phyloP scores from a whole-genome alignment of 2,329 filamentous ascomycete species.

The Penicillium oxalicum region DNA sequence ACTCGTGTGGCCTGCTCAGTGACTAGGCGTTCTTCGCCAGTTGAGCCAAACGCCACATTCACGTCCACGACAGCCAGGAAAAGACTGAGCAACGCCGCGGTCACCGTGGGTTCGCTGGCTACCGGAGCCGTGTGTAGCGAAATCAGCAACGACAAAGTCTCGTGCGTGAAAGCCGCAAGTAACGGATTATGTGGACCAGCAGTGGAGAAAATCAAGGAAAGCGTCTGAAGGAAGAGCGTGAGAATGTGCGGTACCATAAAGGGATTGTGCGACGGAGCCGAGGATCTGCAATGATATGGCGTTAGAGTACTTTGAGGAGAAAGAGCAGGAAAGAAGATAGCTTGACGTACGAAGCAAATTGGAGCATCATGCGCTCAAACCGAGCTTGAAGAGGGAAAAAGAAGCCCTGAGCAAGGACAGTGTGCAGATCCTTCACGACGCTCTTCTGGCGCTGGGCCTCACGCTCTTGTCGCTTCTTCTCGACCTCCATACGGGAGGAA shows the following conservation, averaged over 20 bases:
- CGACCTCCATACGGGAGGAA: slow-evolving; percentile 66
- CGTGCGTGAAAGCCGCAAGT: slow-evolving; percentile 72
- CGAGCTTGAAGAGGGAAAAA: slow-evolving; percentile 81
- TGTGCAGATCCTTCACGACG: slow-evolving; percentile 71
- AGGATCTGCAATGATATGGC: slow-evolving; percentile 22
- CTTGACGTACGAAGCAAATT: slow-evolving; percentile 44
- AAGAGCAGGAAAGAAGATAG: too few relatives aligned
- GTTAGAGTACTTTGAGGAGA: background rate
- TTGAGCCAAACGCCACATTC: slow-evolving; percentile 50
- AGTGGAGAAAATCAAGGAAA: slow-evolving; percentile 75
- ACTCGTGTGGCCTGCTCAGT: slow-evolving; percentile 68
- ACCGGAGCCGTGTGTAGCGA: slow-evolving; percentile 51
- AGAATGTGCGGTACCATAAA: slow-evolving; percentile 71
- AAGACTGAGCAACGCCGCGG: slow-evolving; percentile 70
- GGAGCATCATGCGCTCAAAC: slow-evolving; percentile 61
- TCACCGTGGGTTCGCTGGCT: slow-evolving; percentile 58
- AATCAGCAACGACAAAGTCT: slow-evolving; percentile 79
- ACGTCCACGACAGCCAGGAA: slow-evolving; percentile 76
- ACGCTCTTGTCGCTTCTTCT: slow-evolving; percentile 47
- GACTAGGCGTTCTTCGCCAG: slow-evolving; percentile 63
- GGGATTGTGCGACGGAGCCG: slow-evolving; percentile 47
- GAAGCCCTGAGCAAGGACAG: slow-evolving; percentile 67
- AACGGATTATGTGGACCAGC: slow-evolving; percentile 71
- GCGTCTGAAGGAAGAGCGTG: slow-evolving; percentile 74
- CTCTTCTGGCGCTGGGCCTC: slow-evolving; percentile 47